Conservation (phyloP, 2,329 filamentous ascomycete genomes). For the Ustilaginoidea virens region DNA sequence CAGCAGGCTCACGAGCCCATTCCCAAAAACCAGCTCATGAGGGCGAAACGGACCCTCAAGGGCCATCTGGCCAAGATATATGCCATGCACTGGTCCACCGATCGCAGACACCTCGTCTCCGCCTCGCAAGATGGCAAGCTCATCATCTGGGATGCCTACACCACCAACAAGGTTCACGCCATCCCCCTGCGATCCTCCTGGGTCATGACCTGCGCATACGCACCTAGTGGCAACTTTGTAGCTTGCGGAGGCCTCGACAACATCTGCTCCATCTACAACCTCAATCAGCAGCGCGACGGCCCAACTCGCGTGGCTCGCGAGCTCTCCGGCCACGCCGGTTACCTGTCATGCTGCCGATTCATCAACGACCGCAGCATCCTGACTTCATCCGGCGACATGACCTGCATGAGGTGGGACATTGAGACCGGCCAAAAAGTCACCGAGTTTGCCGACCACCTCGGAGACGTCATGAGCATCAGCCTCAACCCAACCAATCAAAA, state of each 20-base stretch:
- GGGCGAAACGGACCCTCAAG: conserved; percentile 90
- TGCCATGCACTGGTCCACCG: conserved; percentile 99
- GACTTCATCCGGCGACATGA: conserved; percentile 98
- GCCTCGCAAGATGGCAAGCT: conserved; percentile 98
- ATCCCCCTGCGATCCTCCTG: conserved; percentile 94
- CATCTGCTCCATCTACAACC: conserved; percentile 99
- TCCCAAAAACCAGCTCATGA: conserved; percentile 86
- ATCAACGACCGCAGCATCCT: conserved; percentile 97
- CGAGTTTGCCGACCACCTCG: conserved; percentile 94
- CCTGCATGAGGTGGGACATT: conserved; percentile 99
- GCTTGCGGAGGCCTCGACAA: conserved; percentile 98
- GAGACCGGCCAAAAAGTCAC: conserved; percentile 95
- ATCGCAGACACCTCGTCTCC: conserved; percentile 90
- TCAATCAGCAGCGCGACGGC: conserved; percentile 87
- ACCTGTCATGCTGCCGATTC: conserved; percentile 95
- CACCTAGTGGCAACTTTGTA: conserved; percentile 94
- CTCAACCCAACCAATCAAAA: conserved; percentile 99
- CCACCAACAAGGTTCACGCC: conserved; percentile 98
- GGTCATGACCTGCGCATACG: conserved; percentile 99
- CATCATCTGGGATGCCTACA: conserved; percentile 99
- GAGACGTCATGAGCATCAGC: conserved; percentile 99
- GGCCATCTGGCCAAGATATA: conserved; percentile 99
- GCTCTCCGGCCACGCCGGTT: conserved; percentile 90
- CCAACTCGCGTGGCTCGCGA: conserved; percentile 91
- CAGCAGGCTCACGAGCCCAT: conserved; percentile 84